These are phyloP conservation scores for Rhizopogon rudus DNA, from an alignment of 768 basidiomycete genomes.

Conservation along the genomic window DNA sequence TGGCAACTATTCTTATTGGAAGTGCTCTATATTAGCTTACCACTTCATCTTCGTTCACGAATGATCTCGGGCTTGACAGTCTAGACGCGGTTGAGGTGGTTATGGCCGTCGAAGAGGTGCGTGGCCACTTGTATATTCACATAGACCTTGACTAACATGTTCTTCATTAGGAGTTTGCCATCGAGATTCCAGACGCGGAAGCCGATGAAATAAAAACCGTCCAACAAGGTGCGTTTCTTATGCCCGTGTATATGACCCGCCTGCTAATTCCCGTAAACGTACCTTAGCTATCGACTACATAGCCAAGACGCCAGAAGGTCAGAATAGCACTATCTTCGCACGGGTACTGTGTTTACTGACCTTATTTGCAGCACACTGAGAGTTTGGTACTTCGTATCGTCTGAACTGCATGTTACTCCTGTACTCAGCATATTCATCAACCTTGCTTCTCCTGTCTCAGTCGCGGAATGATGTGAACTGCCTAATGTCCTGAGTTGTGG, in stretches of 20 bases:
- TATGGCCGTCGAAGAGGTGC: constrained; percentile 95
- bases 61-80: constrained; percentile 71
- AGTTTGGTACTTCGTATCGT: constrained; percentile 6
- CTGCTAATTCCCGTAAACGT: constrained; percentile 6
- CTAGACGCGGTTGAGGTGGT: constrained; percentile 97
- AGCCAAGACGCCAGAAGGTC: constrained; percentile 87
- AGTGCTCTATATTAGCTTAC: constrained; percentile 47
- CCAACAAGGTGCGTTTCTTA: constrained; percentile 65
- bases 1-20: constrained; percentile 28
- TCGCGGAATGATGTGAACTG: too few species aligned
- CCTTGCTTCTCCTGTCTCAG: constrained; percentile 1
- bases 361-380: constrained; percentile 42
- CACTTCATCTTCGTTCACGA: constrained; percentile 47
- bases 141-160: constrained; percentile 3
- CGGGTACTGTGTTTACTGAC: constrained; percentile 8
- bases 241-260: neutral
- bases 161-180: constrained; percentile 76
- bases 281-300: constrained; percentile 88
- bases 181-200: constrained; percentile 97
- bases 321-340: constrained; percentile 13
- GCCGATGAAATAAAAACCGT: constrained; percentile 94
- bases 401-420: constrained; percentile 7
- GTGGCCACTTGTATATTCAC: constrained; percentile 1
- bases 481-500: too few species aligned
- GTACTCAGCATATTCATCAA: constrained; percentile 16